A percentile compares a stretch with the other conserved stretches of the same genome.
phyloP scores from a whole-genome alignment of 2,329 filamentous ascomycete genomes.

The Monilinia vaccinii-corymbosi region DNA sequence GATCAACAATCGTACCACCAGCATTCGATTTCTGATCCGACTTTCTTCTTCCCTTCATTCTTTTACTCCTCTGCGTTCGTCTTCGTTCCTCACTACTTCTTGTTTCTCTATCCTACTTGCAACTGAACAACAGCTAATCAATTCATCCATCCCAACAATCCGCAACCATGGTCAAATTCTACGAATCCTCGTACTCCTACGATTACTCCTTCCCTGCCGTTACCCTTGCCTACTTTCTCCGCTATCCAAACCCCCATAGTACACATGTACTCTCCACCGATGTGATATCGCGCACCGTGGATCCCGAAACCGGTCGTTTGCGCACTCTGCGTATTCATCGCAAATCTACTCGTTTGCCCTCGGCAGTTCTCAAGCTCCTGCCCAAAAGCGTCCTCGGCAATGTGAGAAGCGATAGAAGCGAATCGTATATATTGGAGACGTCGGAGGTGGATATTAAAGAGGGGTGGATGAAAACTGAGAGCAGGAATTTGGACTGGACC shows the following conservation, averaged over 20 bases:
- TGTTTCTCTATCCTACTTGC: neutral
- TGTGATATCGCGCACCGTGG: slow-evolving; percentile 66
- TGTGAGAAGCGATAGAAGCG: slow-evolving; percentile 52
- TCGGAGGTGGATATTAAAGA: slow-evolving; percentile 70
- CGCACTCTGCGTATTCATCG: slow-evolving; percentile 73
- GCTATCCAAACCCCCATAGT: slow-evolving; percentile 79
- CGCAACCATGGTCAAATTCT: slow-evolving; percentile 31
- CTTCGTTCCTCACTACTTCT: neutral
- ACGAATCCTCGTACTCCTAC: slow-evolving; percentile 58
- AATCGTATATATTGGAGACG: slow-evolving; percentile 72
- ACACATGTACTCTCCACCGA: slow-evolving; percentile 77
- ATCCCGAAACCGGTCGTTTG: slow-evolving; percentile 63
- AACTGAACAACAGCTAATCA: neutral
- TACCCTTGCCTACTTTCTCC: slow-evolving; percentile 81
- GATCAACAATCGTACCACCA: slow-evolving; percentile 8
- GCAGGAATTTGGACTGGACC: slow-evolving; percentile 72
- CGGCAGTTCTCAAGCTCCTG: slow-evolving; percentile 65
- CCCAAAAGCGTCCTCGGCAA: slow-evolving; percentile 48
- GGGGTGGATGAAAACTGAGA: slow-evolving; percentile 77
- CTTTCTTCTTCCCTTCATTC: neutral
- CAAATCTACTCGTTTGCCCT: slow-evolving; percentile 71
- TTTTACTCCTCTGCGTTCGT: neutral
- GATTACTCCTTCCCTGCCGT: slow-evolving; percentile 77
- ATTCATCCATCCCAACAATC: neutral
- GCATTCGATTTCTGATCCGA: neutral